These are phyloP conservation scores for Vitis vinifera DNA, from an alignment of 164 flowering plant genomes.

Conservation along the genomic window ASM3070453v1 NC_081823.1:3864001-3864500, in stretches of 20 bases:
- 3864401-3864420: too few relatives aligned
- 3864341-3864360: background rate
- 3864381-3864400: too few relatives aligned
- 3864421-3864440: too few relatives aligned
- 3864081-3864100: conserved; percentile 65
- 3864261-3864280: background rate
- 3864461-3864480: too few relatives aligned
- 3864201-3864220: conserved; percentile 8
- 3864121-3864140: conserved; percentile 58
- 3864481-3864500: too few relatives aligned
- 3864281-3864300: background rate
- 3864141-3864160: conserved; percentile 2
- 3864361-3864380: background rate
- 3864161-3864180: conserved; percentile 14
- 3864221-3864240: conserved; percentile 17
- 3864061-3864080: conserved; percentile 48
- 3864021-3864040: conserved; percentile 62
- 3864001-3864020: conserved; percentile 64
- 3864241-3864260: conserved; percentile 13
- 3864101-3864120: conserved; percentile 57
- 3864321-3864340: background rate
- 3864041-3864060: conserved; percentile 57
- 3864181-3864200: conserved; percentile 6
- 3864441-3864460: too few relatives aligned
- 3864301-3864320: too few relatives aligned